Conservation (phyloP, 805 yeast species). For the Nakazawaea wickerhamii region DNA sequence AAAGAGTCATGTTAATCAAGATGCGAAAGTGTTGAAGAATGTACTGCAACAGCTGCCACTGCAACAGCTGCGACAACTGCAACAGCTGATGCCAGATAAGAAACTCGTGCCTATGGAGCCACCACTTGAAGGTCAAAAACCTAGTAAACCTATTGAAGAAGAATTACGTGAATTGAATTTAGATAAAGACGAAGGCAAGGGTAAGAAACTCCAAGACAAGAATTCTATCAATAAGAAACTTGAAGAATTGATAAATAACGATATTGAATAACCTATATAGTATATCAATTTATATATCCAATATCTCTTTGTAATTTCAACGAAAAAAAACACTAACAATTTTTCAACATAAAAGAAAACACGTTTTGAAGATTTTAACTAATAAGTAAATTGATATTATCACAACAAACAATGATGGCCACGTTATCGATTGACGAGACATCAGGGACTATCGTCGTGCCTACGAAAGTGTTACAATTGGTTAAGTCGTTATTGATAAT, state of each 20-base stretch:
- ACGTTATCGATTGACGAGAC: constrained; percentile 8
- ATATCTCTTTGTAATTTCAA: no score
- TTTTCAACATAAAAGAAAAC: constrained; percentile 3
- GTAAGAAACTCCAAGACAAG: constrained; percentile 3
- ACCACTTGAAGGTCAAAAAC: constrained; percentile 8
- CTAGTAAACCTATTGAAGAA: constrained; percentile 9
- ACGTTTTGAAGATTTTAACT: background rate
- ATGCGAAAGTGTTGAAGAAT: constrained; percentile 1
- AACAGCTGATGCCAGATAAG: background rate
- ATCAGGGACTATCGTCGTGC: constrained; percentile 10
- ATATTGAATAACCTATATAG: background rate
- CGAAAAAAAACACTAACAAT: background rate
- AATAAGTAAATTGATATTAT: no score
- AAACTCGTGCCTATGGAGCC: background rate
- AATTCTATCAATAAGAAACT: constrained; percentile 10
- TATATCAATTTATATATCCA: no score
- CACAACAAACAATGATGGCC: constrained; percentile 7
- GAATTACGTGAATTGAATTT: constrained; percentile 2
- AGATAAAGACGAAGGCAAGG: background rate
- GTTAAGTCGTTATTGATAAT: constrained; percentile 46
- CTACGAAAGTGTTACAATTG: constrained; percentile 15
- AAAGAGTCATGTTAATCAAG: constrained; percentile 5
- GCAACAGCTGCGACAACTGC: background rate
- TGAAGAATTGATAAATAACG: constrained; percentile 11
- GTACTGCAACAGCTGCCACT: background rate